phyloP scores from a whole-genome alignment of 108 stramenopile genomes.

The Nannochloropsis gaditana region DNA sequence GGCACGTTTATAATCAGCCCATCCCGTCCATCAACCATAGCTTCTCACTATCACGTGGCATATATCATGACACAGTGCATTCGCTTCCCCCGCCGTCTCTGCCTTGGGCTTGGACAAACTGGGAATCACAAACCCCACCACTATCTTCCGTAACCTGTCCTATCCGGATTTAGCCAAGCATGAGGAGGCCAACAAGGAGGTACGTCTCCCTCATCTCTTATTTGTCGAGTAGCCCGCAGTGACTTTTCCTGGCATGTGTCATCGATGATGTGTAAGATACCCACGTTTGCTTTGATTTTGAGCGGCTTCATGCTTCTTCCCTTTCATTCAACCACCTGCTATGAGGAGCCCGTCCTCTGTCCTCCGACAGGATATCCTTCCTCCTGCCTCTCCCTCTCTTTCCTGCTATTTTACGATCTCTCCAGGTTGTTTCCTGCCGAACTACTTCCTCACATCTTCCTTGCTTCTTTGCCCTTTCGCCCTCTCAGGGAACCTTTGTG shows the following conservation, averaged over 20 bases:
- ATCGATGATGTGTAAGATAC: too few relatives aligned
- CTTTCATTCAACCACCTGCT: not conserved
- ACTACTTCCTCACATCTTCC: not conserved
- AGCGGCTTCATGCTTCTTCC: too few relatives aligned
- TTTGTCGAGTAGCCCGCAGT: too few relatives aligned
- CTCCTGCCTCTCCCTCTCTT: not conserved
- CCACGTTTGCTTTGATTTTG: too few relatives aligned
- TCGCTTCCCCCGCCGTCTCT: not conserved
- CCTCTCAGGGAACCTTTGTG: slow-evolving; percentile 59
- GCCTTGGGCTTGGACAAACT: slow-evolving; percentile 60
- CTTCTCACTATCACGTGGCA: too few relatives aligned
- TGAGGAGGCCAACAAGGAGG: slow-evolving; percentile 78
- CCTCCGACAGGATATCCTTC: not conserved
- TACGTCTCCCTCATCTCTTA: slow-evolving; percentile 52
- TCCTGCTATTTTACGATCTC: not conserved
- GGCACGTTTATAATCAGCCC: too few relatives aligned
- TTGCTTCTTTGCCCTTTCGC: not conserved
- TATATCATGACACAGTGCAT: not conserved
- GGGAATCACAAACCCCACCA: slow-evolving; percentile 67
- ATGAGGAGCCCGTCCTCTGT: not conserved
- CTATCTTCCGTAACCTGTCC: slow-evolving; percentile 73
- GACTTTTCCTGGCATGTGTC: too few relatives aligned
- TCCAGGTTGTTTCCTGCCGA: too few relatives aligned
- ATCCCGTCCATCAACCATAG: too few relatives aligned
- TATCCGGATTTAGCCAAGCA: slow-evolving; percentile 85